phyloP scores from a whole-genome alignment of 1,284 basidiomycete species.

The Ustilago loliicola region DNA sequence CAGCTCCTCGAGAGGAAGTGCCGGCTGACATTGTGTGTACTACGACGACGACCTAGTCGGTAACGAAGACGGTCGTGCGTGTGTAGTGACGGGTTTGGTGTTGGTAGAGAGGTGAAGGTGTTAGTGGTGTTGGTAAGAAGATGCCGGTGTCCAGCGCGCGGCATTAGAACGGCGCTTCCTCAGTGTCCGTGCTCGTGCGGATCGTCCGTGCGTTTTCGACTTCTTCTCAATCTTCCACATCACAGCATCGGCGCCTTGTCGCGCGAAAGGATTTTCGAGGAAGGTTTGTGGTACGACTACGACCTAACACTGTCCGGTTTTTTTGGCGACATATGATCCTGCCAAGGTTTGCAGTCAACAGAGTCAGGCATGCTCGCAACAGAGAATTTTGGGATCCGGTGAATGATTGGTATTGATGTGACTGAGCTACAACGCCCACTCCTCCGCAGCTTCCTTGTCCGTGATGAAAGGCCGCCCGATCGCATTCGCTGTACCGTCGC shows the following conservation, averaged over 20 bases:
- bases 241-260: conserved; percentile 3
- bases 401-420: neutral
- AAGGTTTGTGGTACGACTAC: neutral
- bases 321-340: no score
- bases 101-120: neutral
- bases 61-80: conserved; percentile 14
- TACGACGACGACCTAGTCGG: conserved; percentile 10
- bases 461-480: conserved; percentile 58
- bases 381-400: neutral
- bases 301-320: neutral
- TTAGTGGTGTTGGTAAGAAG: conserved; percentile 6
- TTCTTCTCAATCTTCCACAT: conserved; percentile 24
- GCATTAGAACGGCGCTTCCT: neutral
- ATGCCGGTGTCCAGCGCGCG: conserved; percentile 1
- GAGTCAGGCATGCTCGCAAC: no score
- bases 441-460: conserved; percentile 51
- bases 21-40: conserved; percentile 22
- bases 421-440: conserved; percentile 50
- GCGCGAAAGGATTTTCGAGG: conserved; percentile 13
- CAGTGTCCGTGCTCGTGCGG: conserved; percentile 1
- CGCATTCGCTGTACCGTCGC: conserved; percentile 61
- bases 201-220: conserved; percentile 21
- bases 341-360: no score
- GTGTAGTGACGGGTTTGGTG: neutral
- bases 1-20: conserved; percentile 17